These are phyloP conservation scores for Herpomyces periplanetae DNA, from an alignment of 2,329 filamentous ascomycete species.

Conservation along the genomic window DNA sequence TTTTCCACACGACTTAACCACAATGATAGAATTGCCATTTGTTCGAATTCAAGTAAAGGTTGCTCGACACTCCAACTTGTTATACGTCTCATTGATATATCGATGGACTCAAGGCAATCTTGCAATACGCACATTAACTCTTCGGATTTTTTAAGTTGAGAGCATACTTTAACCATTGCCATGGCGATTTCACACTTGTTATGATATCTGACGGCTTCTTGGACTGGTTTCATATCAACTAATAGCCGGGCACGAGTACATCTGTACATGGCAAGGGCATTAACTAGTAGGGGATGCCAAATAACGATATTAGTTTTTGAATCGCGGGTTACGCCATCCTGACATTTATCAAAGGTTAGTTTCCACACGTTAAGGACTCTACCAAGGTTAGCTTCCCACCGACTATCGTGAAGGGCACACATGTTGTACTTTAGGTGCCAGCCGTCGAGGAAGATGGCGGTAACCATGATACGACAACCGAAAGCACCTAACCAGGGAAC, in stretches of 20 bases:
- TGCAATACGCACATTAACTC: conserved; percentile 98
- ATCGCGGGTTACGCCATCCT: too few relatives aligned
- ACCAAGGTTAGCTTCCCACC: conserved; percentile 87
- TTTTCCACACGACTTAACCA: conserved; percentile 99
- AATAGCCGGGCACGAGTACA: conserved; percentile 70
- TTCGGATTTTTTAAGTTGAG: conserved; percentile 66
- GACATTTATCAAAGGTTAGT: conserved; percentile 65
- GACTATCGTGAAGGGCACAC: conserved; percentile 83
- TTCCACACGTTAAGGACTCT: conserved; percentile 95
- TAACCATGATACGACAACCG: conserved; percentile 91
- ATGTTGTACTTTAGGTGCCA: conserved; percentile 97
- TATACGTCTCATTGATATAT: conserved; percentile 88
- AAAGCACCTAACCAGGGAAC: conserved; percentile 85
- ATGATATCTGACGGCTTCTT: conserved; percentile 84
- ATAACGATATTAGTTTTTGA: conserved; percentile 61
- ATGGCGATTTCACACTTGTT: conserved; percentile 87
- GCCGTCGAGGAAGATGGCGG: conserved; percentile 81
- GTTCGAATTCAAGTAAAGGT: conserved; percentile 69
- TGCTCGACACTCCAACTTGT: conserved; percentile 98
- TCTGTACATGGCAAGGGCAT: conserved; percentile 81
- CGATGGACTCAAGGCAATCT: conserved; percentile 87
- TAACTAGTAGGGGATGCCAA: conserved; percentile 83
- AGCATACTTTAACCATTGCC: conserved; percentile 72
- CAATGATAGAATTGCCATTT: conserved; percentile 86
- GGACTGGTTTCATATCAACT: conserved; percentile 74